Evolutionary conservation across 306 rosid genomes (phyloP).

Genomic region (Astragalus membranaceus): DNA sequence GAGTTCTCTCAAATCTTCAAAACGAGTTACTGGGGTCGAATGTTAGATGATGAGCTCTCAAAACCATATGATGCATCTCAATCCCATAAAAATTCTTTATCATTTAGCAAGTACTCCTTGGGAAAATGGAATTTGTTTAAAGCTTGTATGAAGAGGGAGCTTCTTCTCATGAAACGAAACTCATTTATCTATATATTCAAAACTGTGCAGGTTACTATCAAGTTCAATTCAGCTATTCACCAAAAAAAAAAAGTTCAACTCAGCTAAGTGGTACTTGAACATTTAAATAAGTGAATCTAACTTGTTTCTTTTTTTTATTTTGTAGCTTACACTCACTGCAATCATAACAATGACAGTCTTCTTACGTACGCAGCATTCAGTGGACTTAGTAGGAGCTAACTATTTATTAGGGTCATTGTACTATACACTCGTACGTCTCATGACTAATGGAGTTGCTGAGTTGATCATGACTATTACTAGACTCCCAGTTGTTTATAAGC

Average conservation of each 20-base stretch:
- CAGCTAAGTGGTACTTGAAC: neutral
- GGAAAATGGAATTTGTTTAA: slow-evolving; percentile 56
- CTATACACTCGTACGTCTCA: slow-evolving; percentile 57
- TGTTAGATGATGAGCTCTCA: slow-evolving; percentile 49
- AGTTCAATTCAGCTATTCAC: neutral
- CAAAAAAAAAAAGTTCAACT: neutral
- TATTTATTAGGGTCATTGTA: slow-evolving; percentile 65
- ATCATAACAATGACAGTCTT: slow-evolving; percentile 72
- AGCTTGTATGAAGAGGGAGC: slow-evolving; percentile 66
- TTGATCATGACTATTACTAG: slow-evolving; percentile 57
- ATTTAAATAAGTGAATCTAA: neutral
- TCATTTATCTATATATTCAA: slow-evolving; percentile 67
- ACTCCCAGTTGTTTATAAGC: slow-evolving; percentile 56
- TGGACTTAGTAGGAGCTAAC: slow-evolving; percentile 45
- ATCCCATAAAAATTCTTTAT: slow-evolving; percentile 44
- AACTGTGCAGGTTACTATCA: slow-evolving; percentile 53
- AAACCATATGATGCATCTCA: slow-evolving; percentile 50
- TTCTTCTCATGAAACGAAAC: slow-evolving; percentile 72
- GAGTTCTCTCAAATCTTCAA: slow-evolving; percentile 46
- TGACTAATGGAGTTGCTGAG: slow-evolving; percentile 80
- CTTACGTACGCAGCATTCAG: slow-evolving; percentile 45
- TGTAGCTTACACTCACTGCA: slow-evolving; percentile 61
- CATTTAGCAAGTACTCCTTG: slow-evolving; percentile 51
- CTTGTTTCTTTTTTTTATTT: slow-evolving; percentile 1
- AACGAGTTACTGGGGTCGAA: slow-evolving; percentile 46